Conservation (phyloP, 768 basidiomycete species). For the Mycena vulgaris region DNA sequence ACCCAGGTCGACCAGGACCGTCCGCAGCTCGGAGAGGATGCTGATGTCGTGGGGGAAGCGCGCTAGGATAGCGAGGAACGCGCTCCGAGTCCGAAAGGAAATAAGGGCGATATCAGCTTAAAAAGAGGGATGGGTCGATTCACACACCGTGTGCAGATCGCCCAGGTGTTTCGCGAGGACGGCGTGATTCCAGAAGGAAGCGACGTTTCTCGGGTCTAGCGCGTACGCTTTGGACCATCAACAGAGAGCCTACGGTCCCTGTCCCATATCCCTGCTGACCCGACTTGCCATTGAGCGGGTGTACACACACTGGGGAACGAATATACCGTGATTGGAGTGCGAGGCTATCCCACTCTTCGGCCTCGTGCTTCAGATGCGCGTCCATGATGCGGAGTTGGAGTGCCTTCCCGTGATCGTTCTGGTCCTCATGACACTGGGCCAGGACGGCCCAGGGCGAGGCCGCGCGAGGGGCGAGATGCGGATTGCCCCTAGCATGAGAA, state of each 20-base stretch:
- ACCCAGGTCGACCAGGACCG: conserved; percentile 80
- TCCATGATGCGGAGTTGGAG: conserved; percentile 91
- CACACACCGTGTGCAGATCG: conserved; percentile 77
- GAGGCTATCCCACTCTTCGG: conserved; percentile 89
- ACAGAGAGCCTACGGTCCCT: conserved; percentile 90
- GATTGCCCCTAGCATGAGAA: conserved; percentile 93
- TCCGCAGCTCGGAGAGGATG: conserved; percentile 84
- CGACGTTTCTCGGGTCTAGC: conserved; percentile 85
- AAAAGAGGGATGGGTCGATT: no score
- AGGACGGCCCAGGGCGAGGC: conserved; percentile 90
- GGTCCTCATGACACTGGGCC: conserved; percentile 85
- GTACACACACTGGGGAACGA: no score
- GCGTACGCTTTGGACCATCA: conserved; percentile 89
- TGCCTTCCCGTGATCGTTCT: conserved; percentile 76
- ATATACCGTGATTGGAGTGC: conserved; percentile 80
- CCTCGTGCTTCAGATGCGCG: conserved; percentile 87
- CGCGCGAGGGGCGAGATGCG: conserved; percentile 92
- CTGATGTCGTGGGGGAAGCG: conserved; percentile 85
- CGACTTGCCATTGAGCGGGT: no score
- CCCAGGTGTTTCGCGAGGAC: conserved; percentile 83
- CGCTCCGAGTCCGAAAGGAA: no score
- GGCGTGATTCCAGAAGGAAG: conserved; percentile 92
- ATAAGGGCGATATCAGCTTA: no score
- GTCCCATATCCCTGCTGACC: conserved; percentile 70
- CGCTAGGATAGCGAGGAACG: conserved; percentile 81